These are phyloP conservation scores for Debaryomyces robertsiae DNA, from an alignment of 1,139 yeast genomes.

Conservation along the genomic window DNA sequence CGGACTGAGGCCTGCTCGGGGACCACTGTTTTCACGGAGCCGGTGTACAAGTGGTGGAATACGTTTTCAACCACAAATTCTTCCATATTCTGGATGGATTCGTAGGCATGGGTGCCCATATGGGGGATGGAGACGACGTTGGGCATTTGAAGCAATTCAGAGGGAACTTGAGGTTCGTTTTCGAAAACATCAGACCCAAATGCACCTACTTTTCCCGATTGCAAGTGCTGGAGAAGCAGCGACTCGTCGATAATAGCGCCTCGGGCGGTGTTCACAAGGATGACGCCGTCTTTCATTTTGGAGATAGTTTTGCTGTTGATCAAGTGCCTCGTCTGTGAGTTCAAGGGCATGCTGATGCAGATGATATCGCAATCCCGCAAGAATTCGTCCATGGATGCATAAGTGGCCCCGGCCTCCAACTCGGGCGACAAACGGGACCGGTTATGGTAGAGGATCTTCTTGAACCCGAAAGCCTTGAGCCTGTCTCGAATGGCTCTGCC, in stretches of 20 bases:
- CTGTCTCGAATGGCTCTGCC: slow-evolving; percentile 69
- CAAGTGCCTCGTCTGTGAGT: slow-evolving; percentile 58
- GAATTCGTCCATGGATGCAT: slow-evolving; percentile 59
- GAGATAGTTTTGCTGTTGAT: slow-evolving; percentile 52
- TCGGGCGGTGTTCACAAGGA: slow-evolving; percentile 69
- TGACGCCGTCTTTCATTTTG: slow-evolving; percentile 66
- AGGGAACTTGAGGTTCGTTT: slow-evolving; percentile 71
- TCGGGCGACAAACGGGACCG: slow-evolving; percentile 55
- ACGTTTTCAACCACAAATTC: slow-evolving; percentile 54
- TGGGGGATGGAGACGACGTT: slow-evolving; percentile 74
- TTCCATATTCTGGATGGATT: slow-evolving; percentile 61
- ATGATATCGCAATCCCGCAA: slow-evolving; percentile 57
- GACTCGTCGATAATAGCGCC: slow-evolving; percentile 74
- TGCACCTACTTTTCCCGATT: slow-evolving; percentile 68
- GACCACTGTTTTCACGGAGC: slow-evolving; percentile 65
- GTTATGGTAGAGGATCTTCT: slow-evolving; percentile 60
- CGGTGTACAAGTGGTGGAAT: slow-evolving; percentile 47
- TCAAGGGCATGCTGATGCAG: slow-evolving; percentile 64
- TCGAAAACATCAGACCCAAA: slow-evolving; percentile 88
- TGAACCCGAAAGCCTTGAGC: slow-evolving; percentile 65
- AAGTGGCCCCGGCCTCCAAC: slow-evolving; percentile 58
- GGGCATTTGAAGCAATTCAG: slow-evolving; percentile 55
- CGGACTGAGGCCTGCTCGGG: slow-evolving; percentile 54
- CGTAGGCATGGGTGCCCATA: slow-evolving; percentile 76
- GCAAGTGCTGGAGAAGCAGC: slow-evolving; percentile 61